Percentiles rank a stretch among this genome's conserved stretches.
These are phyloP conservation scores for Phylloporus scabripes DNA, from an alignment of 768 basidiomycete genomes.

Conservation along the genomic window DNA sequence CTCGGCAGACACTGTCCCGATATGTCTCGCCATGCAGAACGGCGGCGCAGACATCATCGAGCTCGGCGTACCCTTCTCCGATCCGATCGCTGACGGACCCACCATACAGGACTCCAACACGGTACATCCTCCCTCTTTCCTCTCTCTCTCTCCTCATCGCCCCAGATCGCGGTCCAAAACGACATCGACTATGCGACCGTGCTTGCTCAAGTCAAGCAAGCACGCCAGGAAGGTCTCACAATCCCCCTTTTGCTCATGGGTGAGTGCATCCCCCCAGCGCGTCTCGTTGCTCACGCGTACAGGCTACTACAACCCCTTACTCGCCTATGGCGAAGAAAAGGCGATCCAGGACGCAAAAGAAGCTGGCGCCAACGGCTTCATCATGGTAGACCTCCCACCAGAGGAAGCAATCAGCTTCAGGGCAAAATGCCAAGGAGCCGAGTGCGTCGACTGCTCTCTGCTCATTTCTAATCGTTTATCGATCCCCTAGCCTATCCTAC, in stretches of 20 bases:
- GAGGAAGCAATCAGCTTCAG: constrained; percentile 93
- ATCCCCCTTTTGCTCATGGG: constrained; percentile 61
- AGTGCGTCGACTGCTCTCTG: constrained; percentile 45
- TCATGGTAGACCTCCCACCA: constrained; percentile 96
- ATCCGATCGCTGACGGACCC: constrained; percentile 94
- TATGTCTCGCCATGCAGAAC: constrained; percentile 86
- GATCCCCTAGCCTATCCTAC: constrained; percentile 72
- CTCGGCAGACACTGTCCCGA: constrained; percentile 71
- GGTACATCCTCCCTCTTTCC: constrained; percentile 29
- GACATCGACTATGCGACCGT: constrained; percentile 72
- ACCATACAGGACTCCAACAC: constrained; percentile 91
- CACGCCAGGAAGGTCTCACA: constrained; percentile 75
- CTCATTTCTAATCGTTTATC: neutral
- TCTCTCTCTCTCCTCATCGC: neutral
- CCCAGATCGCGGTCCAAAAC: constrained; percentile 81
- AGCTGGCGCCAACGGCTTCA: constrained; percentile 95
- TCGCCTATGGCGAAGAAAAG: constrained; percentile 93
- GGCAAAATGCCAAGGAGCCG: constrained; percentile 72
- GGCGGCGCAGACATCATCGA: constrained; percentile 96
- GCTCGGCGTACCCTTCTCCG: constrained; percentile 74
- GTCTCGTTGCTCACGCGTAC: neutral
- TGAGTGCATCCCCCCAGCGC: neutral
- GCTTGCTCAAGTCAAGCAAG: constrained; percentile 69
- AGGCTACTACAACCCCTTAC: constrained; percentile 97
- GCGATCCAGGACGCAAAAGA: constrained; percentile 85